These are phyloP conservation scores for Colletotrichum lindemuthianum DNA, from an alignment of 2,329 filamentous ascomycete species.

Conservation along the genomic window DNA sequence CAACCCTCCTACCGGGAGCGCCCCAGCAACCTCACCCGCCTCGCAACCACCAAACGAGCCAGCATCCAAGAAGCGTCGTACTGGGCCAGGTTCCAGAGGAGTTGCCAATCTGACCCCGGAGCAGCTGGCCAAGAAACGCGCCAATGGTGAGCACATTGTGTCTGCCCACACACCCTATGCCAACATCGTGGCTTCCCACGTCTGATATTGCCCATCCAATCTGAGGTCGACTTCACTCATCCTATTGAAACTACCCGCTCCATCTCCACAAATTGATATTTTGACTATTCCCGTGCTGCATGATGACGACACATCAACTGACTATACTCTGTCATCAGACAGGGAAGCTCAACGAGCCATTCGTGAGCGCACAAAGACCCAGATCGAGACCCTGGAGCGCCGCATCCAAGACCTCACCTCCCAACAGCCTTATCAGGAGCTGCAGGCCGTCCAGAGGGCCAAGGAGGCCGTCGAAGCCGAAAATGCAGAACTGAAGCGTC, in stretches of 20 bases:
- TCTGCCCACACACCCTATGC: background rate
- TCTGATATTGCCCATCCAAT: background rate
- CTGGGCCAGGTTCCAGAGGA: conserved; percentile 56
- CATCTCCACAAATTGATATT: background rate
- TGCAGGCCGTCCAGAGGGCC: conserved; percentile 78
- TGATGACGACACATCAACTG: background rate
- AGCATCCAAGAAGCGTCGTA: conserved; percentile 56
- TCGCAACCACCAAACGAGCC: conserved; percentile 29
- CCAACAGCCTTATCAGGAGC: conserved; percentile 84
- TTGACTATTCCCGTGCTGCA: background rate
- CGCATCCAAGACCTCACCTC: conserved; percentile 80
- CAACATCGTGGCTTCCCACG: conserved; percentile 41
- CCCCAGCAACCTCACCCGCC: conserved; percentile 19
- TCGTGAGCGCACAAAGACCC: conserved; percentile 81
- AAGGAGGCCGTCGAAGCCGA: conserved; percentile 83
- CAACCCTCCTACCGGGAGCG: conserved; percentile 10
- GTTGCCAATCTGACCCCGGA: conserved; percentile 76
- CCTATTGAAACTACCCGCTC: background rate
- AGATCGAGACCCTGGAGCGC: conserved; percentile 79
- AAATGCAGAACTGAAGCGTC: conserved; percentile 79
- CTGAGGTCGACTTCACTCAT: background rate
- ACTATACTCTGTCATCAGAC: conserved; percentile 58
- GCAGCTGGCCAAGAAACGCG: conserved; percentile 75
- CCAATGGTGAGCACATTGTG: conserved; percentile 58
- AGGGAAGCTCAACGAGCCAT: conserved; percentile 88